Conservation (phyloP, 177 flowering plant genomes). For the Vitis hybrid region DNA sequence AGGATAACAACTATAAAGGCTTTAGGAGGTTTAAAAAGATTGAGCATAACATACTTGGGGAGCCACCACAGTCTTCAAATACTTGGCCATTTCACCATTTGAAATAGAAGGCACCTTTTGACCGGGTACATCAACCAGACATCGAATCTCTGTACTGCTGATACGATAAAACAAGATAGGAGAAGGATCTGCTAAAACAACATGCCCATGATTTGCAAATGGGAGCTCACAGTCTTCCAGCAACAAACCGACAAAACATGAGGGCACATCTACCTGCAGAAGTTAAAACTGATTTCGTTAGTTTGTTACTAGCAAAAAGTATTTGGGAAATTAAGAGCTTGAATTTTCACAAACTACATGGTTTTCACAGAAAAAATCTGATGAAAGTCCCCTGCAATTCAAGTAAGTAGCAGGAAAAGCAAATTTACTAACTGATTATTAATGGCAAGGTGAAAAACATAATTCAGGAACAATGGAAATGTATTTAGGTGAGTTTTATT, state of each 20-base stretch:
- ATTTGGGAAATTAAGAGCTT: background rate
- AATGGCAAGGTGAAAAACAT: background rate
- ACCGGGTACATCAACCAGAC: slow-evolving; percentile 59
- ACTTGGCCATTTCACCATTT: slow-evolving; percentile 58
- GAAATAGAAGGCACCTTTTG: slow-evolving; percentile 59
- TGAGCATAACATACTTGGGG: slow-evolving; percentile 33
- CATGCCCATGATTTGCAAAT: slow-evolving; percentile 46
- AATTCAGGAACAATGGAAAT: no score
- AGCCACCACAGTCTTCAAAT: slow-evolving; percentile 46
- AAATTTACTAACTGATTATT: background rate
- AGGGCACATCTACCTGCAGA: slow-evolving; percentile 44
- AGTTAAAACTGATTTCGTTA: background rate
- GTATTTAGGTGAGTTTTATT: no score
- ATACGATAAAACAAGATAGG: slow-evolving; percentile 47
- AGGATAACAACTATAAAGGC: background rate
- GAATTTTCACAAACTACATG: background rate
- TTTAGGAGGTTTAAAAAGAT: background rate
- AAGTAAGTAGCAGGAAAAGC: background rate
- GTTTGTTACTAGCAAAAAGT: background rate
- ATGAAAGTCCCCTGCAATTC: background rate
- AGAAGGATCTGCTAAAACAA: slow-evolving; percentile 41
- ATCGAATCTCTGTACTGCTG: slow-evolving; percentile 47
- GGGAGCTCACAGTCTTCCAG: slow-evolving; percentile 46
- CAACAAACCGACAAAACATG: slow-evolving; percentile 47
- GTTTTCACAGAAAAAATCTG: background rate